phyloP scores from a whole-genome alignment of 257 asterid species.

The Solanum tacnaense region DNA sequence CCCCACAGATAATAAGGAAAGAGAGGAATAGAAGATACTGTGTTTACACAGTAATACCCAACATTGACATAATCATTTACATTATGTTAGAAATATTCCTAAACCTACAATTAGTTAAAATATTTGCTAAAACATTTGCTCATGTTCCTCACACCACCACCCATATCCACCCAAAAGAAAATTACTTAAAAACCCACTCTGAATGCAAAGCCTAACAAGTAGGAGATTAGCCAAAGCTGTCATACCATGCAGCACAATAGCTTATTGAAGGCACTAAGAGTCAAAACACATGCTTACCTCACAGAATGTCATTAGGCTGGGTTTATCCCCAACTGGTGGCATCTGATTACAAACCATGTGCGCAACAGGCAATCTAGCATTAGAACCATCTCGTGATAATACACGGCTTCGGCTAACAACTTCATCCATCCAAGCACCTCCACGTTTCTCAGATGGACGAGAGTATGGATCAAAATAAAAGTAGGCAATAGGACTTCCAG shows the following conservation, averaged over 20 bases:
- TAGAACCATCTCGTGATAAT: constrained; percentile 62
- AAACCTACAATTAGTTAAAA: neutral
- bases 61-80: neutral
- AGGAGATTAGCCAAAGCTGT: neutral
- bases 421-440: constrained; percentile 99
- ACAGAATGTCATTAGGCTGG: constrained; percentile 95
- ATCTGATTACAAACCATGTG: constrained; percentile 99
- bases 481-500: constrained; percentile 73
- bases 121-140: neutral
- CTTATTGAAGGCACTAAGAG: neutral
- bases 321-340: constrained; percentile 99
- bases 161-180: neutral
- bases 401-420: constrained; percentile 84
- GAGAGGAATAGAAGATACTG: neutral
- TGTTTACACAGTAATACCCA: neutral
- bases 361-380: constrained; percentile 89
- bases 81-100: neutral
- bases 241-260: neutral
- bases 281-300: constrained; percentile 45
- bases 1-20: neutral
- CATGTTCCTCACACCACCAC: neutral
- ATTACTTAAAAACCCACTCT: neutral
- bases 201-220: neutral
- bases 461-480: constrained; percentile 97
- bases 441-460: constrained; percentile 96